Evolutionary conservation across 345 rosid genomes (phyloP).

Genomic region (Raphanus sativus): DNA sequence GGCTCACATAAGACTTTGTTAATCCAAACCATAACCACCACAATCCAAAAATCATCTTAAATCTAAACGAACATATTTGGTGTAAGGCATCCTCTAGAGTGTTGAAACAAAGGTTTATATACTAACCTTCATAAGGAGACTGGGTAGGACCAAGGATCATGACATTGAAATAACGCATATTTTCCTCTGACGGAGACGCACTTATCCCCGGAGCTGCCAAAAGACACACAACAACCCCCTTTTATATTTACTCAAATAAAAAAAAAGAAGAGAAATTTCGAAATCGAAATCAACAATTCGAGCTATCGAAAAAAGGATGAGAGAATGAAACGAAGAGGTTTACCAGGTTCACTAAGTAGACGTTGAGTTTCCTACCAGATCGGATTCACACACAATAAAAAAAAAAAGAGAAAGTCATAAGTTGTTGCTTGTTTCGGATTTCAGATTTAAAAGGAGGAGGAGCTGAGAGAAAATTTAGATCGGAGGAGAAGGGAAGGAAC

Average conservation of each 20-base stretch:
- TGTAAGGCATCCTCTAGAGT: background rate
- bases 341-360: conserved; percentile 98
- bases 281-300: conserved; percentile 2
- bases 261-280: background rate
- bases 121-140: conserved; percentile 85
- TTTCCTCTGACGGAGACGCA: conserved; percentile 96
- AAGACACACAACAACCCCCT: background rate
- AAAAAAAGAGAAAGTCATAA: too few relatives aligned
- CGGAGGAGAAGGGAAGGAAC: conserved; percentile 6
- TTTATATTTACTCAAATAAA: too few relatives aligned
- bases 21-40: background rate
- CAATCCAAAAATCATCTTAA: background rate
- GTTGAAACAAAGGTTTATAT: conserved; percentile 13
- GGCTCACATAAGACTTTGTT: background rate
- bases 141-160: conserved; percentile 98
- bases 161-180: conserved; percentile 94
- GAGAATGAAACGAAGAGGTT: too few relatives aligned
- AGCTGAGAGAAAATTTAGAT: conserved; percentile 10
- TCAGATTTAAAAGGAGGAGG: background rate
- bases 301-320: background rate
- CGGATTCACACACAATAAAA: background rate
- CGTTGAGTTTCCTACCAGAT: conserved; percentile 93
- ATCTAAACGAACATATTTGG: background rate
- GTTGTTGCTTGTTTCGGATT: background rate
- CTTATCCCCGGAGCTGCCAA: conserved; percentile 95